Percentiles rank a stretch among this genome's conserved stretches.
phyloP scores from a whole-genome alignment of 768 basidiomycete species.

The Mycena sanguinolenta region DNA sequence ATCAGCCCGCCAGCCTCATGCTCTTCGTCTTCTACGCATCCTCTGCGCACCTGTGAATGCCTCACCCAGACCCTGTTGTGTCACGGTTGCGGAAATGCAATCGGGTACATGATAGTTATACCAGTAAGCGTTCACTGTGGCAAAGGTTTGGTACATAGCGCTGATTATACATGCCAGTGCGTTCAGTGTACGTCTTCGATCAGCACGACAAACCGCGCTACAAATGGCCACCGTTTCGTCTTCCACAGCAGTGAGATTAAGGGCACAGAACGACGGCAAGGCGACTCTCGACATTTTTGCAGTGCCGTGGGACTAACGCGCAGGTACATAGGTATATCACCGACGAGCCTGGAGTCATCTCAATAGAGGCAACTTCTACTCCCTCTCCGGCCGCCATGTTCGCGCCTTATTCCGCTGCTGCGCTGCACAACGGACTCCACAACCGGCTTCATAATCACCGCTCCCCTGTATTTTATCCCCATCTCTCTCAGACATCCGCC shows the following conservation, averaged over 20 bases:
- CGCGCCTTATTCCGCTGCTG: constrained; percentile 37
- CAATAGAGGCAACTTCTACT: constrained; percentile 41
- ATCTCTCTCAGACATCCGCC: constrained; percentile 43
- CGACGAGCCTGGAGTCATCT: constrained; percentile 73
- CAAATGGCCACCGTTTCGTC: constrained; percentile 90
- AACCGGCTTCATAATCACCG: constrained; percentile 17
- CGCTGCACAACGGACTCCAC: constrained; percentile 27
- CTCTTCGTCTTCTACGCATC: constrained; percentile 50
- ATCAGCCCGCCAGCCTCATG: constrained; percentile 55
- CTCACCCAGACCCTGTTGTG: constrained; percentile 87
- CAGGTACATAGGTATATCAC: too few relatives aligned
- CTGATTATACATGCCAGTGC: constrained; percentile 59
- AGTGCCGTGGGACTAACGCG: too few relatives aligned
- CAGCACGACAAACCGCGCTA: constrained; percentile 74
- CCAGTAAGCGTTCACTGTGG: constrained; percentile 55
- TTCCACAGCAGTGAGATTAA: constrained; percentile 82
- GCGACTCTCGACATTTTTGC: too few relatives aligned
- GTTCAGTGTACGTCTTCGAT: constrained; percentile 80
- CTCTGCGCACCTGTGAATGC: constrained; percentile 81
- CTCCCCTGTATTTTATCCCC: constrained; percentile 30
- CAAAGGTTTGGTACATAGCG: too few relatives aligned
- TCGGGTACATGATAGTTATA: constrained; percentile 87
- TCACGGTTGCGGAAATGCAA: constrained; percentile 78
- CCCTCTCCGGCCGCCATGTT: constrained; percentile 16
- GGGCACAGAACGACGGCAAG: constrained; percentile 73